Percentiles rank a stretch among this genome's conserved stretches.
Evolutionary conservation across 2,329 filamentous ascomycete genomes (phyloP).

Genomic region (Colletotrichum lupini): DNA sequence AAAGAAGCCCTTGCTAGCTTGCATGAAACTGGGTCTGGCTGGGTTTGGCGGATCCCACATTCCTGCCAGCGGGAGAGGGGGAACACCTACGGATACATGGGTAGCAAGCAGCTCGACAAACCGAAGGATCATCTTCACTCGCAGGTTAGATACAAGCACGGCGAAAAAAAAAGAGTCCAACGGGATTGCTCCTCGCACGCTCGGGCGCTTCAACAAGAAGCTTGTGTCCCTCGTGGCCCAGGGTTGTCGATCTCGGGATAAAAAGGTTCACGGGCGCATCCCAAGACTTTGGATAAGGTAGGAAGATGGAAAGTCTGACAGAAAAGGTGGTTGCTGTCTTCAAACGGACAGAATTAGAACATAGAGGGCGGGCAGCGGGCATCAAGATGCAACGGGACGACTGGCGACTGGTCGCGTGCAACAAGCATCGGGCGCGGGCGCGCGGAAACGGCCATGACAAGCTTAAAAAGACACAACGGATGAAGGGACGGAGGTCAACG

Average conservation of each 20-base stretch:
- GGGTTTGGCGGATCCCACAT: constrained; percentile 8
- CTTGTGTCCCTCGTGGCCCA: constrained; percentile 17
- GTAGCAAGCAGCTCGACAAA: background rate
- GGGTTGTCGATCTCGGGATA: constrained; percentile 5
- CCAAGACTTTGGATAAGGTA: constrained; percentile 22
- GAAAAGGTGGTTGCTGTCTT: constrained; percentile 19
- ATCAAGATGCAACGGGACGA: background rate
- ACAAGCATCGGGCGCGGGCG: constrained; percentile 11
- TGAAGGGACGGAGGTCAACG: constrained; percentile 18
- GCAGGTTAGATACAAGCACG: constrained; percentile 9
- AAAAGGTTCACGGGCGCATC: constrained; percentile 16
- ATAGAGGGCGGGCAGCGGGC: background rate
- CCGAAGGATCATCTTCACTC: constrained; percentile 6
- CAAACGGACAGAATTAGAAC: constrained; percentile 31
- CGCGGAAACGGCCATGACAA: constrained; percentile 28
- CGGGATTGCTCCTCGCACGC: background rate
- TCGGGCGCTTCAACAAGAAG: constrained; percentile 20
- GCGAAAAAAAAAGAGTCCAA: constrained; percentile 17
- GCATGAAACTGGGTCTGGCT: constrained; percentile 17
- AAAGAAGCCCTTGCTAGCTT: constrained; percentile 6
- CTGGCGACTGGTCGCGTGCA: background rate
- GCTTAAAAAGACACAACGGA: constrained; percentile 30
- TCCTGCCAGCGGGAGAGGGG: constrained; percentile 12
- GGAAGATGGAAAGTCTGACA: constrained; percentile 7
- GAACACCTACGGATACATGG: constrained; percentile 5